Base-by-base conservation (phyloP, 345 rosid genomes). In the Eucalyptus marginata region DNA sequence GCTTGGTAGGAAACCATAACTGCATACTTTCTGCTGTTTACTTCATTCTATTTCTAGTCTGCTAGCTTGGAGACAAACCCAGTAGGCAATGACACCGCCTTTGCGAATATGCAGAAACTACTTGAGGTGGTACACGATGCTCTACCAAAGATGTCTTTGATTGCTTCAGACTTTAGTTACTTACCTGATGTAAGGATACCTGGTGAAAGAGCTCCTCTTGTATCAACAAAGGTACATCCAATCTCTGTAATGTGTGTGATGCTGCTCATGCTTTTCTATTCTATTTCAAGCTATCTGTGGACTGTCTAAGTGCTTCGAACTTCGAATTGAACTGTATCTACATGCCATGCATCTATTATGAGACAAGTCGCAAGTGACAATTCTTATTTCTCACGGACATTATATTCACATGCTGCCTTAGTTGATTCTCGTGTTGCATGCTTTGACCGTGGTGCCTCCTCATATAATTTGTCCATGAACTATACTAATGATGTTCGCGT, bases 191-290 rank as follows among this genome's bases (percentile, higher is more conserved):
- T 97, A 90, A 96, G 91, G 90, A 90, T 97, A 93, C 94, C 94
- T 87, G 99, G 99, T 87, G 99, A 95, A 91, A 93, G 99, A 92
- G 99, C 99, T 90, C 99, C 99, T 80, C 88, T 98, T 91, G 99
- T 98, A 86, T 97, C 99, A 92, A 95, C 97, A 52, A 98, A 97
- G 98, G 99, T 95, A 88, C 29, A 88, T 89, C 90, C 52, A 49
- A 46, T 86, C 87, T 59, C 68, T 89, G 40, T n/a, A 46, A 11
- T 88, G 62, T 50, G 22, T 31, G 14, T 51, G n/a, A 66, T 31
- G 47, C 44, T 87, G 46, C 27, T 14, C 27, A 46, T 49, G 47
- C 47, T 13, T 31, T 54, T 46, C 14, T 87, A 87, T 47, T 47
- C 83, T 27, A 24, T 87, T 46, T 44, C 66, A 40, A 40, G 84